These are phyloP conservation scores for Sporothrix pallida DNA, from an alignment of 2,329 filamentous ascomycete genomes.

Conservation along the genomic window DNA sequence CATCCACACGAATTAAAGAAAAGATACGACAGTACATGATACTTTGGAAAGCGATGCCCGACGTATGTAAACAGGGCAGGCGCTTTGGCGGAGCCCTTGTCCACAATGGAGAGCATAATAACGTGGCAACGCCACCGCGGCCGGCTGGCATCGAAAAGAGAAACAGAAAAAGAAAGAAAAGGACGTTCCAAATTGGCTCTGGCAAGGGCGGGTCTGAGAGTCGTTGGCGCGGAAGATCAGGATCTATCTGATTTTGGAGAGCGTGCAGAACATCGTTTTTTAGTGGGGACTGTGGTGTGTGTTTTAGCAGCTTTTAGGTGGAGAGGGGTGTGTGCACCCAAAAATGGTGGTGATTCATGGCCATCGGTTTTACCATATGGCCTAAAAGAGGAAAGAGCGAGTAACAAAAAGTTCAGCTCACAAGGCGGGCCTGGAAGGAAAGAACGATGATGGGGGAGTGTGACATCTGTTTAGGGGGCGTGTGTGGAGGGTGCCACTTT, in stretches of 20 bases:
- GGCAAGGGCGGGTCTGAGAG: conserved; percentile 27
- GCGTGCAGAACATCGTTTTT: conserved; percentile 21
- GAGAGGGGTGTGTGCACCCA: neutral
- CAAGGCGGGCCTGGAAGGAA: conserved; percentile 20
- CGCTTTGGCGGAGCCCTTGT: conserved; percentile 15
- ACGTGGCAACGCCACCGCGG: conserved; percentile 27
- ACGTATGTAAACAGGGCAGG: conserved; percentile 19
- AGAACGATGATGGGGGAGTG: neutral
- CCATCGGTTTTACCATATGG: neutral
- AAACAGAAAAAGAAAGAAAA: conserved; percentile 7
- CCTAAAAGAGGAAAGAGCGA: conserved; percentile 15
- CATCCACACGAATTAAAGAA: neutral
- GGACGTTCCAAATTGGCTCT: conserved; percentile 24
- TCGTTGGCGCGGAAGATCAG: conserved; percentile 28
- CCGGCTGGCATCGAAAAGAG: conserved; percentile 24
- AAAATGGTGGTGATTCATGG: neutral
- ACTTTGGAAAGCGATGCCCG: neutral
- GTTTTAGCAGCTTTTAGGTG: conserved; percentile 10
- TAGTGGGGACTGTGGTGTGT: neutral
- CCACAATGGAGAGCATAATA: conserved; percentile 19
- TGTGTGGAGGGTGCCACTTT: neutral
- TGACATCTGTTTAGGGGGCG: neutral
- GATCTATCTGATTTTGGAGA: conserved; percentile 30
- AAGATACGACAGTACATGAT: neutral
- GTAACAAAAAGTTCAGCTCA: conserved; percentile 18